Evolutionary conservation across 305 asterid species (phyloP), one percentile per base, ranked within the genome.

Genomic region (Petunia hybrid): DNA sequence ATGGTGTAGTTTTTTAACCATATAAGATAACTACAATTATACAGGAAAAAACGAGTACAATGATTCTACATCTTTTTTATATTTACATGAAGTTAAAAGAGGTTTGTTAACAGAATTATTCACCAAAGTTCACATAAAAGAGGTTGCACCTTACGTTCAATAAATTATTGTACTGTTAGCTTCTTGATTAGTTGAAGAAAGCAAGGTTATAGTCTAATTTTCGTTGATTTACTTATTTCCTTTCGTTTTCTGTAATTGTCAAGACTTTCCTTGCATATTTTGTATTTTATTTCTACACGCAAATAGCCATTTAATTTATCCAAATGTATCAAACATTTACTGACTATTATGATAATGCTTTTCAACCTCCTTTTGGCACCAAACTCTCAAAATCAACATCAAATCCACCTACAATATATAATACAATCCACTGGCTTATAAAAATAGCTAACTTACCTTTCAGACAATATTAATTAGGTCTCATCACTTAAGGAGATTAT

Each of bases 261-360:
- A 5, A 46, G 12, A 71, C 45, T 46, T 6, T 0, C 45, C 61
- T 71, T 1, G 13, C 45, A 6, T 48, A 48, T 71, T 66, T 13
- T 14, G 36, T 66, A 39, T 65, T 10, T 48, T 66, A 39, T 39
- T 10, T 71, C 12, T 71, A 12, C 5, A 5, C 10, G 61, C 61
- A 31, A 48, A 31, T 71, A 71, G 77, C 46, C 42, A 73, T 13
- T 71, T 73, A 51, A 1, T 73, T 51, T 73, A 62, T 73, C 46
- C 6, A 51, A 31, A 13, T 38, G 46, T 51, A 73, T 46, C 63
- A 51, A 51, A 36, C 46, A 51, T 51, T 36, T 36, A 51, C 62
- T 73, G 46, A 51, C 36, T 1, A 73, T 6, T 31, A 51, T 35
- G 46, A 73, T 48, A 73, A 70, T 45, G 5, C 1, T 13, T 71